Evolutionary conservation across 2,329 filamentous ascomycete species (phyloP).

Genomic region (Alternaria rosae): DNA sequence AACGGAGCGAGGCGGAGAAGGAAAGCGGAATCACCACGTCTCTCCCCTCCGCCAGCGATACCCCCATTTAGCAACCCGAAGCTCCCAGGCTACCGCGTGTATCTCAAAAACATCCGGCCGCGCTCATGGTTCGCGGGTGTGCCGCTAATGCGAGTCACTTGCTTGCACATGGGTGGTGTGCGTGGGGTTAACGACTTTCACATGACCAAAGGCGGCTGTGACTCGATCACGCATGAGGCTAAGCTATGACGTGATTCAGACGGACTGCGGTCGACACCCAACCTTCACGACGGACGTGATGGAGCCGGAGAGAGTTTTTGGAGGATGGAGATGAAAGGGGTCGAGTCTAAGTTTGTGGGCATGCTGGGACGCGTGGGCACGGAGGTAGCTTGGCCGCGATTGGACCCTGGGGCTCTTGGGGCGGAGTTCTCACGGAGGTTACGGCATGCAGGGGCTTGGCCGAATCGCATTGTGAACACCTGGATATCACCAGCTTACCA

Average conservation of each 20-base stretch:
- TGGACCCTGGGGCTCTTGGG: slow-evolving; percentile 13
- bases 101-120: neutral
- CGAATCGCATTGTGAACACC: slow-evolving; percentile 4
- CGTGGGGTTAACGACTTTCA: neutral
- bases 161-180: slow-evolving; percentile 7
- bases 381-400: slow-evolving; percentile 14
- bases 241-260: slow-evolving; percentile 16
- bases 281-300: neutral
- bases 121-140: neutral
- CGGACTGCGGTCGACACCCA: neutral
- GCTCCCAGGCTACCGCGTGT: neutral
- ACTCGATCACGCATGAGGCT: slow-evolving; percentile 15
- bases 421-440: slow-evolving; percentile 9
- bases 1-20: too few relatives aligned
- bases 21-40: neutral
- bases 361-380: slow-evolving; percentile 13
- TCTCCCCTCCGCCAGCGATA: neutral
- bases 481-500: slow-evolving; percentile 16
- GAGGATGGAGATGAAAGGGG: slow-evolving; percentile 1
- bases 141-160: slow-evolving; percentile 13
- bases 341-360: neutral
- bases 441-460: slow-evolving; percentile 23
- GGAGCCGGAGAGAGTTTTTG: neutral
- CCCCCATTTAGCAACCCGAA: neutral
- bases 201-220: slow-evolving; percentile 3